phyloP scores from a whole-genome alignment of 2,329 filamentous ascomycete species.

The Colletotrichum sidae region DNA sequence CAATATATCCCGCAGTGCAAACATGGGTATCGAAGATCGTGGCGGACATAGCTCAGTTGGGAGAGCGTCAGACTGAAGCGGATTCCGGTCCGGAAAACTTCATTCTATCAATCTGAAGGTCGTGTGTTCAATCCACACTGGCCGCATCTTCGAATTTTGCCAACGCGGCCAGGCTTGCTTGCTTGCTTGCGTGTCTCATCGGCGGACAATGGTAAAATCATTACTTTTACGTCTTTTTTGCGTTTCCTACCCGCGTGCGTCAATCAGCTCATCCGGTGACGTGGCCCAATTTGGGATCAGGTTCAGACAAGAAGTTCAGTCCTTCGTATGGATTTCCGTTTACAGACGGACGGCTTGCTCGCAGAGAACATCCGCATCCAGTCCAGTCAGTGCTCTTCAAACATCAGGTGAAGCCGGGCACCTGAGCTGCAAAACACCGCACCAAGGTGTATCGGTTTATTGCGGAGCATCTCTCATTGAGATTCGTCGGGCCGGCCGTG shows the following conservation, averaged over 20 bases:
- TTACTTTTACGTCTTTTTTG: neutral
- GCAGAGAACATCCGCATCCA: neutral
- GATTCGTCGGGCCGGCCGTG: constrained; percentile 5
- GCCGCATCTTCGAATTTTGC: constrained; percentile 29
- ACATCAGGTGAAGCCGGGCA: constrained; percentile 14
- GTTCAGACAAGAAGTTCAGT: constrained; percentile 28
- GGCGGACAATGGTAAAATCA: no score
- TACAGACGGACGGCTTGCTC: constrained; percentile 1
- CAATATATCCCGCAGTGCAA: neutral
- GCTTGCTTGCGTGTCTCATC: neutral
- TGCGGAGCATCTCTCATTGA: constrained; percentile 1
- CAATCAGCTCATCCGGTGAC: constrained; percentile 17
- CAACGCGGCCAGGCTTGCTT: neutral
- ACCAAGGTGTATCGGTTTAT: neutral
- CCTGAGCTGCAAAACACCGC: neutral
- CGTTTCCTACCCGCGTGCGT: neutral
- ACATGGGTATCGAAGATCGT: neutral
- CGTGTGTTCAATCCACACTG: constrained; percentile 38
- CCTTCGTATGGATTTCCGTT: constrained; percentile 27
- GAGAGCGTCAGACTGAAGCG: constrained; percentile 38
- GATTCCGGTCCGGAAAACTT: constrained; percentile 17
- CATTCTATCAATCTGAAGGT: constrained; percentile 36
- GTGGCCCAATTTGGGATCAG: constrained; percentile 11
- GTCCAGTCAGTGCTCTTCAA: constrained; percentile 18
- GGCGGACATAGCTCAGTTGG: constrained; percentile 38